phyloP scores from a whole-genome alignment of 208 protist genomes.

The Strigomonas culicis region DNA sequence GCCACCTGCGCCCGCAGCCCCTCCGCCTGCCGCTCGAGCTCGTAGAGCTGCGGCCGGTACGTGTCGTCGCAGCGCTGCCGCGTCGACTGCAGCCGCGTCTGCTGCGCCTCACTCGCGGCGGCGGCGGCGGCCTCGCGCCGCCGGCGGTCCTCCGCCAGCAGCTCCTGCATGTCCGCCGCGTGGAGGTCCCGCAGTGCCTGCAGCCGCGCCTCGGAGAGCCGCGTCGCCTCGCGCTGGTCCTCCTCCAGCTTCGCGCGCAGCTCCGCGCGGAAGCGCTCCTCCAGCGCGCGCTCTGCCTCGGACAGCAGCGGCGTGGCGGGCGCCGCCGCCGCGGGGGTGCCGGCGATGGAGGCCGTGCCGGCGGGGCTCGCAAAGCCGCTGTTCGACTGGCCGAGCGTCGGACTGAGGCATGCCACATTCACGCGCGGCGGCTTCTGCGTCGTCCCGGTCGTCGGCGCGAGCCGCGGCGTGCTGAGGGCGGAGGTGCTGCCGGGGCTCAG shows the following conservation, averaged over 20 bases:
- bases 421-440: too few species aligned
- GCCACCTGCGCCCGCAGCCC: slow-evolving; percentile 32
- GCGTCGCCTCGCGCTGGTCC: slow-evolving; percentile 42
- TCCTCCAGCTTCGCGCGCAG: slow-evolving; percentile 29
- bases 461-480: not conserved
- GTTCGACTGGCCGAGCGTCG: too few species aligned
- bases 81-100: slow-evolving; percentile 22
- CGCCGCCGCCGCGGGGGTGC: not conserved
- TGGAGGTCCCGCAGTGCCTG: slow-evolving; percentile 31
- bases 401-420: too few species aligned
- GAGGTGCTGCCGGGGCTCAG: not conserved
- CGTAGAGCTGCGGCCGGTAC: slow-evolving; percentile 36
- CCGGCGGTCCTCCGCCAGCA: slow-evolving; percentile 24
- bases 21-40: slow-evolving; percentile 18
- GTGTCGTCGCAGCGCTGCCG: slow-evolving; percentile 30
- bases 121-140: slow-evolving; percentile 20
- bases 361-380: too few species aligned
- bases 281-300: slow-evolving; percentile 69
- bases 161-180: slow-evolving; percentile 42
- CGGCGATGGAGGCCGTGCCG: too few species aligned
- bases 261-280: slow-evolving; percentile 66
- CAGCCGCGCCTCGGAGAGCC: slow-evolving; percentile 30
- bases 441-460: too few species aligned
- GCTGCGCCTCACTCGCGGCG: slow-evolving; percentile 12
- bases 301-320: slow-evolving; percentile 43